Base-by-base conservation (phyloP, 2,329 filamentous ascomycete genomes). In the Aspergillus jensenii region DNA sequence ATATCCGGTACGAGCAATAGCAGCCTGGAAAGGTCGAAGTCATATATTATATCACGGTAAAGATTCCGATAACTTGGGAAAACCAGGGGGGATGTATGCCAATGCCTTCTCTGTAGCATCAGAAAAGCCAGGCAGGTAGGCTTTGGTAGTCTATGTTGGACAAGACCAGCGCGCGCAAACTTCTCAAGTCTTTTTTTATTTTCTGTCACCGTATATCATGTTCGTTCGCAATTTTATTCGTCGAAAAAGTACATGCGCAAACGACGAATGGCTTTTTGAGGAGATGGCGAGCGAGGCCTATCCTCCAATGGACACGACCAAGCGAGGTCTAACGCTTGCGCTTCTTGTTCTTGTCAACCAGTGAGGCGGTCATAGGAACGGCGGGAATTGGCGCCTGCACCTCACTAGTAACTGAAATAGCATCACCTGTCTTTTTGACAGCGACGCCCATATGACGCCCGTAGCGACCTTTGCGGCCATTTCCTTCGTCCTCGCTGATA, bases 401-500 rank as follows among this genome's bases (percentile, higher is more conserved):
- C 11, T 62, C 59, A 25, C 25, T 12, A 14, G 67, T 46, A 74
- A 68, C 33, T 69, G 62, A 25, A 71, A 65, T 52, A 11, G 65
- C 68, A 23, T 80, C 78, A 27, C 67, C 65, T 17, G 69, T 71
- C 68, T 86, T 87, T 76, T 87, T 88, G 62, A 88, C 82, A 1
- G 85, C 79, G 33, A 88, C 85, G 53, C 87, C 84, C 86, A 89
- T 87, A 71, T 88, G 83, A 58, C 87, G 81, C 59, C 87, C 85
- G 67, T 97, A 98, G 58, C 95, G 88, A 62, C 95, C 95, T 77
- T 97, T 98, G 70, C 95, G 90, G 63, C 93, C 95, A 74, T 98
- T 98, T 63, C 92, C 92, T 77, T 99, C 95, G 68, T 99, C 95
- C 76, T 99, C 95, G 75, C 93, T 97, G 76, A 99, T 87, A 76